phyloP scores from a whole-genome alignment of 495 filamentous ascomycete species.

The Penicillium bovifimosum region DNA sequence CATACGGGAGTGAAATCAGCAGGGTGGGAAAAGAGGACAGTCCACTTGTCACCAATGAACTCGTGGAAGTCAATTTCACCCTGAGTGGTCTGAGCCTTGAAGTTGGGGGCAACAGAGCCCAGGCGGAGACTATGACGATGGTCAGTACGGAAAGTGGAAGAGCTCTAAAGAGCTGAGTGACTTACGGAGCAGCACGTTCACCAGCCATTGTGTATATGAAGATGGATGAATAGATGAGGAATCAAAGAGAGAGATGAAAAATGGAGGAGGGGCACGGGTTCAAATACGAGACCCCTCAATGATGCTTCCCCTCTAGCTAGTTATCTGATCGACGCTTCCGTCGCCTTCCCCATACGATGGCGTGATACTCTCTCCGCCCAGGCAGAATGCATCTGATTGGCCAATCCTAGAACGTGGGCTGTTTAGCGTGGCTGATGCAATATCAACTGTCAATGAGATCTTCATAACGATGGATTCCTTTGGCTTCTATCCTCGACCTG shows the following conservation, averaged over 20 bases:
- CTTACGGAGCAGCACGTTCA: constrained; percentile 44
- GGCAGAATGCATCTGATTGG: constrained; percentile 31
- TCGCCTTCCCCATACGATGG: constrained; percentile 20
- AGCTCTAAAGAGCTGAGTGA: constrained; percentile 8
- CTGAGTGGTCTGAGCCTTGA: constrained; percentile 84
- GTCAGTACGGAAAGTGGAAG: neutral
- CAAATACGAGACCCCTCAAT: constrained; percentile 25
- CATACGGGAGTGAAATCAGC: constrained; percentile 66
- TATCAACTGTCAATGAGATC: neutral
- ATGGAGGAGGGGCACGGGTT: constrained; percentile 12
- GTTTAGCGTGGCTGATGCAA: constrained; percentile 25
- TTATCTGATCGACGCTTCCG: neutral
- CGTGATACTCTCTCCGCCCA: constrained; percentile 36
- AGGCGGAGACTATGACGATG: constrained; percentile 63
- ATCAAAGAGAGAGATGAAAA: constrained; percentile 2
- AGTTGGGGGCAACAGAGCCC: constrained; percentile 85
- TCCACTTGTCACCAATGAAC: constrained; percentile 92
- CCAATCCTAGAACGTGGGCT: constrained; percentile 16
- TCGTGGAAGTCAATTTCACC: constrained; percentile 96
- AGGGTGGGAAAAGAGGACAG: constrained; percentile 95
- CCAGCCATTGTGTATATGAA: constrained; percentile 46
- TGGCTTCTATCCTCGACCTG: too few species aligned
- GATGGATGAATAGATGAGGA: neutral
- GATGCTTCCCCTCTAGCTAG: neutral
- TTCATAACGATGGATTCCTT: neutral